phyloP scores from a whole-genome alignment of 75 land plant genomes.

The Pinus tabuliformis region DNA sequence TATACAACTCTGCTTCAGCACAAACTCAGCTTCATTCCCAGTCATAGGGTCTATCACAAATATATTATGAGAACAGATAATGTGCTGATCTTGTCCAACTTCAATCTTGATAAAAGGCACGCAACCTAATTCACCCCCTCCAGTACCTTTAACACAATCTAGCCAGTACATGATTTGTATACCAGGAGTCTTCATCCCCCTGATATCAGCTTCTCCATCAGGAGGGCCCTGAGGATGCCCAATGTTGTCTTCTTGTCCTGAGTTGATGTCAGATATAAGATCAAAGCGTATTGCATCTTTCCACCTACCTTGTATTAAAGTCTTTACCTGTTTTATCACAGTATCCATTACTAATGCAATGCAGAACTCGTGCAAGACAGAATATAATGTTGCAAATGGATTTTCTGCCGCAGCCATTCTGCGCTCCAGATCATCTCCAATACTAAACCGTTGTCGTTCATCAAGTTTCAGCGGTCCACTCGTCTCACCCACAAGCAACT shows the following conservation, averaged over 20 bases:
- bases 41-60: constrained; percentile 76
- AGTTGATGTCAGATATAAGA: constrained; percentile 54
- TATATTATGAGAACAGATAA: constrained; percentile 58
- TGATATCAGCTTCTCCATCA: constrained; percentile 39
- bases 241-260: constrained; percentile 47
- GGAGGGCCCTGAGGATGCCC: constrained; percentile 17
- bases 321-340: constrained; percentile 77
- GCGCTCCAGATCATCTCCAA: constrained; percentile 94
- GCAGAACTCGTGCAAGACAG: constrained; percentile 92
- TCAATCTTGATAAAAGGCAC: constrained; percentile 81
- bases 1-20: constrained; percentile 79
- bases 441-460: constrained; percentile 51
- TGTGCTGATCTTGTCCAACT: constrained; percentile 73
- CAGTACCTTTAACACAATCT: constrained; percentile 51
- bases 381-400: constrained; percentile 74
- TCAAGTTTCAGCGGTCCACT: constrained; percentile 74
- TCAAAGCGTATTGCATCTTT: constrained; percentile 95
- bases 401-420: constrained; percentile 93
- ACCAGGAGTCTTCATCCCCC: constrained; percentile 68
- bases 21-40: constrained; percentile 77
- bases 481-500: constrained; percentile 91
- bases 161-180: constrained; percentile 87
- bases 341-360: constrained; percentile 95
- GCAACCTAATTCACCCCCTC: constrained; percentile 31
- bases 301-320: constrained; percentile 84